A percentile compares a stretch with the other conserved stretches of the same genome.
Conservation (phyloP, 306 rosid species). For the Gastrolobium villosum region DNA sequence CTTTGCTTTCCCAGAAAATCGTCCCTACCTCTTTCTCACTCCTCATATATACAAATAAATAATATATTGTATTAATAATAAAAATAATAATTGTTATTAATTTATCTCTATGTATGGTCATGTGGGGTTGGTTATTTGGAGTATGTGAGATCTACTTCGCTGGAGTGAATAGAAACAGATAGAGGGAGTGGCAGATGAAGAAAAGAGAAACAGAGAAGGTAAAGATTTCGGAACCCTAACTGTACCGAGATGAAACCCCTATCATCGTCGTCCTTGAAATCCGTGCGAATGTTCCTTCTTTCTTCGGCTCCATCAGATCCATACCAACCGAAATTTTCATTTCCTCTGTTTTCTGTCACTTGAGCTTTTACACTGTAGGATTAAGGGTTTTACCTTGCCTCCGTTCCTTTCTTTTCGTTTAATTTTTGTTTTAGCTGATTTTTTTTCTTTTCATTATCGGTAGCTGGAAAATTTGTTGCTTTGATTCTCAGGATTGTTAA, state of each 20-base stretch:
- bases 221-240: slow-evolving; percentile 61
- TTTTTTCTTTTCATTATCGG: slow-evolving; percentile 7
- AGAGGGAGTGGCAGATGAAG: slow-evolving; percentile 47
- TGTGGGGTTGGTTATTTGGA: slow-evolving; percentile 29
- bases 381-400: slow-evolving; percentile 43
- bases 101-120: slow-evolving; percentile 24
- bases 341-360: slow-evolving; percentile 16
- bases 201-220: slow-evolving; percentile 35
- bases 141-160: slow-evolving; percentile 66
- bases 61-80: background rate
- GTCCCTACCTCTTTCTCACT: slow-evolving; percentile 1
- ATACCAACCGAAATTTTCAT: slow-evolving; percentile 37
- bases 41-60: background rate
- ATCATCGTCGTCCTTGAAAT: slow-evolving; percentile 51
- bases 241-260: slow-evolving; percentile 40
- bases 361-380: slow-evolving; percentile 7
- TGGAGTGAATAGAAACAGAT: slow-evolving; percentile 43
- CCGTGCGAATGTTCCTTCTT: slow-evolving; percentile 31
- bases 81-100: background rate
- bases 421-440: no score
- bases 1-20: slow-evolving; percentile 36
- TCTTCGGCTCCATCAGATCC: slow-evolving; percentile 57
- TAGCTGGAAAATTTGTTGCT: slow-evolving; percentile 13
- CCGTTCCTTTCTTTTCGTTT: slow-evolving; percentile 6
- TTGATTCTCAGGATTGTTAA: slow-evolving; percentile 9